Conservation (phyloP, 1,139 yeast species). For the Scheffersomyces titani region DNA sequence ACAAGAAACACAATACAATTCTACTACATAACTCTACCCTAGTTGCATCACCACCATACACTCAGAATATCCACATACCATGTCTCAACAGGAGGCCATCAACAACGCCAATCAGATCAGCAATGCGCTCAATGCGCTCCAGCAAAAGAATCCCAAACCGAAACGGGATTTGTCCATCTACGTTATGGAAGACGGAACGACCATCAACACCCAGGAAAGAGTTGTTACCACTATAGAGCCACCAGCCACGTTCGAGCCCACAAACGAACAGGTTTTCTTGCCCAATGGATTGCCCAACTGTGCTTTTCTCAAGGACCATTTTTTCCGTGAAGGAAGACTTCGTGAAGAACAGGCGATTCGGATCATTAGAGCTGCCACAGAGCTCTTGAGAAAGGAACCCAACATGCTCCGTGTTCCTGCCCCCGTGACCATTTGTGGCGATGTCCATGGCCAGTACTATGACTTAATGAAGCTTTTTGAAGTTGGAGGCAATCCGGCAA, state of each 20-base stretch:
- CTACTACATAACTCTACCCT: neutral
- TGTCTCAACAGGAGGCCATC: constrained; percentile 12
- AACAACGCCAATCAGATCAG: constrained; percentile 61
- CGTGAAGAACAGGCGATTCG: constrained; percentile 69
- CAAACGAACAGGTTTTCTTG: constrained; percentile 66
- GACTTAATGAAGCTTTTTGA: constrained; percentile 91
- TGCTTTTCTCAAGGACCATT: constrained; percentile 71
- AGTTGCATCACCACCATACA: neutral
- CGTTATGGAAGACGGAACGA: constrained; percentile 69
- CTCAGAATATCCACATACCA: neutral
- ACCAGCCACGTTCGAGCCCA: constrained; percentile 68
- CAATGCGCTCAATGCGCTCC: constrained; percentile 76
- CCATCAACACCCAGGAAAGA: constrained; percentile 67
- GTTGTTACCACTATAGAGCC: constrained; percentile 65
- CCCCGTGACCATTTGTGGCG: constrained; percentile 96
- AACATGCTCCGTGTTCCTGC: constrained; percentile 82
- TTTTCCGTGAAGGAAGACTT: constrained; percentile 79
- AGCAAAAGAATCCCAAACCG: constrained; percentile 37
- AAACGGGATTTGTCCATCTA: constrained; percentile 54
- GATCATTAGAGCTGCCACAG: constrained; percentile 70
- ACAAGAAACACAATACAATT: neutral
- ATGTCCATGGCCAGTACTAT: constrained; percentile 91
- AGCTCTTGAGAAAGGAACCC: constrained; percentile 69
- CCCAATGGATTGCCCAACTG: constrained; percentile 71
- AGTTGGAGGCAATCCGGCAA: constrained; percentile 87